Base-by-base conservation (phyloP, 106 monocot genomes). In the Dendrobium huoshanense region DNA sequence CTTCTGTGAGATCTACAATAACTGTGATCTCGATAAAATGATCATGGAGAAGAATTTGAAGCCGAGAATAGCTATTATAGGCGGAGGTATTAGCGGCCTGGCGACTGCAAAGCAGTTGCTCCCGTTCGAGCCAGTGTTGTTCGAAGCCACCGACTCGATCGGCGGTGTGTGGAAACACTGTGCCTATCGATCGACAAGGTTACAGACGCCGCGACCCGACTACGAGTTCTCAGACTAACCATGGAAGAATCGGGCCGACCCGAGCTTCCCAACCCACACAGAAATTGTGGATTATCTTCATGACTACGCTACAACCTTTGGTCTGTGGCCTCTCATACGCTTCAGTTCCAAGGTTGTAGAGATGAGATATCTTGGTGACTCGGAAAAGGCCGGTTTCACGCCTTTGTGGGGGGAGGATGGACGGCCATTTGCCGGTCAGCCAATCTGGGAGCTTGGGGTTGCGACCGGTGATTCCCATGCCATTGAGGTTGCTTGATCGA, bases 121-220 rank as follows among this genome's bases (percentile, higher is more conserved):
- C 7, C 40, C 58, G 19, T 75, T 87, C 41, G 74, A 88, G 61
- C 96, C 94, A 15, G 77, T 88, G 83, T 81, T 97, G 6, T 97
- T 94, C 78, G 96, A 97, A 89, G 94, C 96, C 48, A 85, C 90
- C 20, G 84, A 25, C 7, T 89, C 86, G 9, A 87, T 97, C 9
- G 96, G 96, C 2, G 94, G 96, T 4, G 96, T 97, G 45, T 94
- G 96, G 96, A 83, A 73, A 85, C 88, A 94, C 88, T 96, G 96
- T 77, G 77, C 90, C 24, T 94, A 81, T 84, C 85, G 86, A 10
- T 86, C 92, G 27, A 97, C 96, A 25, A 82, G 85, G 83, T 83
- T 94, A 25, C 96, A 97, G 84, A 97, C 94, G 1, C 94, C 96
- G 7, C 75, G 96, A 42, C 79, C 83, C 11, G 92, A 91, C 83